Evolutionary conservation across 2,329 filamentous ascomycete species (phyloP).

Genomic region (Fusarium temperatum): DNA sequence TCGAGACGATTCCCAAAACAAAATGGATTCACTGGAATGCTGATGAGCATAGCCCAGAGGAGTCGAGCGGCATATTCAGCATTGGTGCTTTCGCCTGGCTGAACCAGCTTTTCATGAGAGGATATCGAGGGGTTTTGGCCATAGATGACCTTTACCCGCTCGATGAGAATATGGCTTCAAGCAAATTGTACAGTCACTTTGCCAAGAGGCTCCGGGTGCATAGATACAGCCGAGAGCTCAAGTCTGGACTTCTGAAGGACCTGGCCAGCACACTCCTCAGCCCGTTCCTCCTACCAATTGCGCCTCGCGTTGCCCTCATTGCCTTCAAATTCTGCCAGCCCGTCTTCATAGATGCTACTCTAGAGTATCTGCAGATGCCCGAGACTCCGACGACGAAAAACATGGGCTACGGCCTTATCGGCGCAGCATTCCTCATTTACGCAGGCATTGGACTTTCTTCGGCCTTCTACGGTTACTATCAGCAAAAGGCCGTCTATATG

Average conservation of each 20-base stretch:
- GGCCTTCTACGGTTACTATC: conserved; percentile 52
- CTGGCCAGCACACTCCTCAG: conserved; percentile 45
- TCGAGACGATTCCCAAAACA: conserved; percentile 52
- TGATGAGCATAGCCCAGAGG: conserved; percentile 51
- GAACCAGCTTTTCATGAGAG: conserved; percentile 47
- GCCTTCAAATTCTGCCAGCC: conserved; percentile 55
- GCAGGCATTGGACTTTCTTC: conserved; percentile 51
- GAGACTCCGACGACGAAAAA: conserved; percentile 27
- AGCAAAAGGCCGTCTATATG: conserved; percentile 46
- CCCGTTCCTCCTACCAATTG: conserved; percentile 47
- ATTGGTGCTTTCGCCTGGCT: conserved; percentile 49
- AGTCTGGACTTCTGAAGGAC: conserved; percentile 44
- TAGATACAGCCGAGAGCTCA: conserved; percentile 28
- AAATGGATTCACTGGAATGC: conserved; percentile 51
- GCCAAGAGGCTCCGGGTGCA: conserved; percentile 37
- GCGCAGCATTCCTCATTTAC: conserved; percentile 52
- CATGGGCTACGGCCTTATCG: conserved; percentile 54
- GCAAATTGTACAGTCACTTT: conserved; percentile 32
- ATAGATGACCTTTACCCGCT: conserved; percentile 49
- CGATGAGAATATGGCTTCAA: conserved; percentile 41
- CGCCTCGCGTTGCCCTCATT: conserved; percentile 50
- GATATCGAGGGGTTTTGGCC: conserved; percentile 47
- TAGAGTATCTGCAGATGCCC: conserved; percentile 47
- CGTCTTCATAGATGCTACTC: conserved; percentile 52
- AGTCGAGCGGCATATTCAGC: conserved; percentile 46